Conservation (phyloP, 345 rosid species). For the Aquilaria yunnanensis region DNA sequence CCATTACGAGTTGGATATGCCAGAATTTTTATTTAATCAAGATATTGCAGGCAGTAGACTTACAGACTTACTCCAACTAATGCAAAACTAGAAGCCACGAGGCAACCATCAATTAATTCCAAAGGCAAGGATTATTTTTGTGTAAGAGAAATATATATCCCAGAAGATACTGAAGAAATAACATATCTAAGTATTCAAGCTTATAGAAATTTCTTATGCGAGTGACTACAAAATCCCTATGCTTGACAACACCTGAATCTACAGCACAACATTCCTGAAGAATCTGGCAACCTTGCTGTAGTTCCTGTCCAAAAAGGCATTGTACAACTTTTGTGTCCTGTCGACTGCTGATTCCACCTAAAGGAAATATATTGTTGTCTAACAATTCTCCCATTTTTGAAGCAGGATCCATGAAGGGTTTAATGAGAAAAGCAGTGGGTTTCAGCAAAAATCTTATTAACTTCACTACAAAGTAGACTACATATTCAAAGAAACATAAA, state of each 20-base stretch:
- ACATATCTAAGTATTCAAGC: slow-evolving; percentile 90
- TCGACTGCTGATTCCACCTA: slow-evolving; percentile 98
- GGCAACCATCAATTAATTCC: no score
- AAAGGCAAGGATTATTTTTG: not conserved
- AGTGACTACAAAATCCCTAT: slow-evolving; percentile 84
- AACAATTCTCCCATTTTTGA: slow-evolving; percentile 66
- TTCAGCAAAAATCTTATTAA: no score
- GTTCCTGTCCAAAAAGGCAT: slow-evolving; percentile 90
- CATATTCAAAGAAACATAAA: no score
- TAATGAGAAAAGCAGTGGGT: no score
- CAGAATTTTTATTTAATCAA: no score
- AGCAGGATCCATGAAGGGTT: no score
- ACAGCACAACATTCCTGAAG: slow-evolving; percentile 81
- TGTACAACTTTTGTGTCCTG: slow-evolving; percentile 99
- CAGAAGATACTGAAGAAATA: not conserved
- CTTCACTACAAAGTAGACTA: no score
- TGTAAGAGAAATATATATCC: not conserved
- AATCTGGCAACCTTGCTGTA: slow-evolving; percentile 98
- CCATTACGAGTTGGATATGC: not conserved
- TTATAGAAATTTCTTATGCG: slow-evolving; percentile 92
- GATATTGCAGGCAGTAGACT: no score
- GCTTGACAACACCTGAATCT: slow-evolving; percentile 69
- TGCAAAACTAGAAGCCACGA: no score
- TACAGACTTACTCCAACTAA: no score
- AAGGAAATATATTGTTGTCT: slow-evolving; percentile 93